These are phyloP conservation scores for Eutrema heterophyllum DNA, from an alignment of 345 rosid species.

Conservation along the genomic window DNA sequence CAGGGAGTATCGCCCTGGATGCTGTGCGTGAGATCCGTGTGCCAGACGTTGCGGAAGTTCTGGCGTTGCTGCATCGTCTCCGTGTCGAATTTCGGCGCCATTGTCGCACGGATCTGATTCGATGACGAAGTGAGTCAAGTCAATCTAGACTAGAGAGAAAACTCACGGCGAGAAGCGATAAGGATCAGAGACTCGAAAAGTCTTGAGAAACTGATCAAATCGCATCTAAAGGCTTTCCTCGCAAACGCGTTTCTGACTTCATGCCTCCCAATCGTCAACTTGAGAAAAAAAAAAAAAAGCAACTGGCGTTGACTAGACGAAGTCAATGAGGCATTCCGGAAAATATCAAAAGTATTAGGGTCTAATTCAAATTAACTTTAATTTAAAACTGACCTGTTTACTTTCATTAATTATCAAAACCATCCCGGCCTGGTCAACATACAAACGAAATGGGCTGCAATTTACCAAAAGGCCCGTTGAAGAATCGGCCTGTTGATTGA, in stretches of 20 bases:
- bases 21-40: conserved; percentile 62
- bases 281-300: background rate
- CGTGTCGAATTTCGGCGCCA: conserved; percentile 52
- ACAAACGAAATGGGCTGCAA: background rate
- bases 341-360: background rate
- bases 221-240: background rate
- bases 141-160: background rate
- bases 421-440: background rate
- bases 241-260: conserved; percentile 15
- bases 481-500: background rate
- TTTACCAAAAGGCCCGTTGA: background rate
- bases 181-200: conserved; percentile 10
- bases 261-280: conserved; percentile 12
- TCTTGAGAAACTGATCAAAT: conserved; percentile 15
- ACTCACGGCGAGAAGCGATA: background rate
- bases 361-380: background rate
- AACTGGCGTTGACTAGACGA: conserved; percentile 28
- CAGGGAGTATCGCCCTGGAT: conserved; percentile 67
- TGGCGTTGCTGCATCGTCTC: conserved; percentile 93
- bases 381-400: background rate
- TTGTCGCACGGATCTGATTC: conserved; percentile 29
- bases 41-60: conserved; percentile 90
- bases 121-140: background rate
- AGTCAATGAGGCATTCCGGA: background rate
- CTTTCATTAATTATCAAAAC: background rate